Evolutionary conservation across 2,329 filamentous ascomycete genomes (phyloP), one percentile per base, ranked within the genome.

Genomic region (Aureobasidium vineae): DNA sequence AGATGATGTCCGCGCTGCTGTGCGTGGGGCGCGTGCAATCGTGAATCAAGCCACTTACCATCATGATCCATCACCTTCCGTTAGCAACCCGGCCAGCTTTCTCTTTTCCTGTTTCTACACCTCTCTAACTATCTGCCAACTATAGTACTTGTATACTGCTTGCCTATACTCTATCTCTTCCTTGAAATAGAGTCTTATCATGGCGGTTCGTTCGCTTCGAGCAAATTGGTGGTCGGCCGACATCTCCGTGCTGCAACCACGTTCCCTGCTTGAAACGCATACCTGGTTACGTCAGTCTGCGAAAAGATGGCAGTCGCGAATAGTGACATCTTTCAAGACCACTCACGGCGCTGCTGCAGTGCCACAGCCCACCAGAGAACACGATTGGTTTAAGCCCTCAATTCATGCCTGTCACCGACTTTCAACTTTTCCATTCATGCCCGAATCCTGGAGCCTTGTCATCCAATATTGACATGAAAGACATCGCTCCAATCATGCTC

Each of bases 291-390:
- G 59, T 63, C 59, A 63, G 26, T 52, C 31, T 52, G 13, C 0
- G 5, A 49, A 63, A 52, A 63, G 26, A 63, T 63, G 59, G 59
- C 59, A 41, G 45, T 45, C 59, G 41, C 40, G 31, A 59, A 57
- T 23, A 43, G 21, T 57, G n/a, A 41, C 23, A 49, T 49, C 45
- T 23, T 26, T 19, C 15, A 23, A 57, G 26, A 33, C 40, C 41
- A 26, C 41, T n/a, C 57, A 61, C 3, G 57, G 26, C 43, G 57
- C 19, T n/a, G 41, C 31, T 61, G 43, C 43, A 61, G 43, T 49
- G 57, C 57, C 57, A 61, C 57, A 26, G n/a, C 33, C 26, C 23
- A 28, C 13, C 6, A 45, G 5, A n/a, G 10, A 10, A 23, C 13
- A 28, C 57, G 19, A 49, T 50, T 61, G 57, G 56, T 45, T 26